Evolutionary conservation across 257 asterid genomes (phyloP), one percentile per base, ranked within the genome.

Genomic region (Thymus quinquecostatus): DNA sequence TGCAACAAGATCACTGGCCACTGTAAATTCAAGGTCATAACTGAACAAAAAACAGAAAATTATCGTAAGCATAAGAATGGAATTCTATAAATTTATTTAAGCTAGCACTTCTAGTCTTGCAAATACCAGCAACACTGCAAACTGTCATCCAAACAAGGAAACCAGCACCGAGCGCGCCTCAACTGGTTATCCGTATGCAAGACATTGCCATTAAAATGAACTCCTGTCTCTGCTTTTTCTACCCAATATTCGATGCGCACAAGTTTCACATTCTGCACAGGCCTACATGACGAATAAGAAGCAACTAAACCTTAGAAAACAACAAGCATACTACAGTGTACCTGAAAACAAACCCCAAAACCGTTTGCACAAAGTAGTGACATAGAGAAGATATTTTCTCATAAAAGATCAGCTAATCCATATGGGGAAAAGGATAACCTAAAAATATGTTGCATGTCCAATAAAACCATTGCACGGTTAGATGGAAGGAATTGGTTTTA

Each of bases 161-260:
- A 95, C 98, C 98, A 95, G 79, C 98, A 95, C 60, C 99, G 85
- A n/a, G 99, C 96, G 45, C 98, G 98, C 86, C 98, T 83, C 78
- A 92, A 86, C 84, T 95, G 99, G 82, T 87, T 89, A 79, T 95
- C 86, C 28, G 98, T 92, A 74, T 92, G 96, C 74, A 95, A 77
- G 83, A 95, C 96, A 66, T 84, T 78, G 45, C 81, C 85, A 70
- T 85, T 78, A 80, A 89, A 88, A 81, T 95, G 99, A 72, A 95
- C 84, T 70, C 99, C 99, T 4, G 99, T 92, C 75, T 89, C 99
- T 68, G 97, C 93, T 83, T 92, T 95, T 88, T 95, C 99, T 61
- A 89, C 98, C 98, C 98, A 95, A 80, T 95, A 95, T 53, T 92
- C 98, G 58, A 95, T 90, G 58, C 86, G 90, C 56, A 95, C 90